These are phyloP conservation scores for Clonostachys sp. DNA, from an alignment of 2,329 filamentous ascomycete species.

Conservation along the genomic window DNA sequence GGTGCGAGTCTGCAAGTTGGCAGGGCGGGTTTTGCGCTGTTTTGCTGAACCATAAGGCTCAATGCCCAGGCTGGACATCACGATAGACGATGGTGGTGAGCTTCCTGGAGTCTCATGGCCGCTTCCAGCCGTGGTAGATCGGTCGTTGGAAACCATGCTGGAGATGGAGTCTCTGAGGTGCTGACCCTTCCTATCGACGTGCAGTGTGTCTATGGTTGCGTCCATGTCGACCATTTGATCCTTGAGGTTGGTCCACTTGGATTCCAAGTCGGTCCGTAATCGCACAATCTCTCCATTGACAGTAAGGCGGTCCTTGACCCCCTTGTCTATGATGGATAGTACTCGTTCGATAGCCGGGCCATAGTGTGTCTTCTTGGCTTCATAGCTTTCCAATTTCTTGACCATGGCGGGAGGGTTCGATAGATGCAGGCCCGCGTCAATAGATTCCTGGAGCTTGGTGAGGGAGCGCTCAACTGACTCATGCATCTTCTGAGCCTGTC, in stretches of 20 bases:
- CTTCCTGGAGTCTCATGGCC: slow-evolving; percentile 67
- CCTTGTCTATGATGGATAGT: slow-evolving; percentile 87
- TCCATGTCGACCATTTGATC: slow-evolving; percentile 76
- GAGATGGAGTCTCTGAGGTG: slow-evolving; percentile 90
- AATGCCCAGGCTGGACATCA: slow-evolving; percentile 51
- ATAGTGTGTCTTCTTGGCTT: slow-evolving; percentile 92
- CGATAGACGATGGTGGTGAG: slow-evolving; percentile 57
- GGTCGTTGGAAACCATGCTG: slow-evolving; percentile 81
- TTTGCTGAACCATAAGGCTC: slow-evolving; percentile 37
- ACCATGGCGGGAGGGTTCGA: slow-evolving; percentile 65
- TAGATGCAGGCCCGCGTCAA: slow-evolving; percentile 71
- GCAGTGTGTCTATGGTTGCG: slow-evolving; percentile 66
- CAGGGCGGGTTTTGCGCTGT: slow-evolving; percentile 39
- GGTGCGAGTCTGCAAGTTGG: slow-evolving; percentile 38
- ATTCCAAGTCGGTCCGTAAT: slow-evolving; percentile 78
- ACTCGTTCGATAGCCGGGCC: slow-evolving; percentile 90
- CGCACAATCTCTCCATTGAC: slow-evolving; percentile 94
- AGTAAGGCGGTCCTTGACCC: slow-evolving; percentile 91
- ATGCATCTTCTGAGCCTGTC: slow-evolving; percentile 93
- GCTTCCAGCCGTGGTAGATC: slow-evolving; percentile 61
- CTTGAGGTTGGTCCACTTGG: slow-evolving; percentile 75
- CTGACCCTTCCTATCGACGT: slow-evolving; percentile 58
- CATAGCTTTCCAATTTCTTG: slow-evolving; percentile 89
- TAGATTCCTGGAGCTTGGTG: slow-evolving; percentile 71
- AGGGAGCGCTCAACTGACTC: slow-evolving; percentile 90